A percentile compares a stretch with the other conserved stretches of the same genome.
Conservation (phyloP, 192 early-diverging fungal species). For the Podila epicladia region DNA sequence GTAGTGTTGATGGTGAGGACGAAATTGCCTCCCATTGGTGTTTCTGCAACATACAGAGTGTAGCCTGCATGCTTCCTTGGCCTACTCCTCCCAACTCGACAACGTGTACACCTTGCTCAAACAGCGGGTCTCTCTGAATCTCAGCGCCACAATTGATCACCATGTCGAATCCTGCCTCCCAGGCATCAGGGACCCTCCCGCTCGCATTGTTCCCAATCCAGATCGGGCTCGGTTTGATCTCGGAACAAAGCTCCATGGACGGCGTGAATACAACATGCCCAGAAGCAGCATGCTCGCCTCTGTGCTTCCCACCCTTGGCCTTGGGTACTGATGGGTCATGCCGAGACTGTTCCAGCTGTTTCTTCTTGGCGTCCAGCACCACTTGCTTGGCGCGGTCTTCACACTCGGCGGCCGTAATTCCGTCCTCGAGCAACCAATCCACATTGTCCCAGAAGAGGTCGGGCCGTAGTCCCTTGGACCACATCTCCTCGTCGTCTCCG, state of each 20-base stretch:
- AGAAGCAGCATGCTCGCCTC: conserved; percentile 30
- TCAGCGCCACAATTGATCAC: conserved; percentile 76
- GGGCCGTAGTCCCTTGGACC: conserved; percentile 64
- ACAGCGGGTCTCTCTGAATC: conserved; percentile 25
- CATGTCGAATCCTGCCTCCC: conserved; percentile 70
- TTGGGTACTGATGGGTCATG: conserved; percentile 58
- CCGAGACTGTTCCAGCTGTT: conserved; percentile 1
- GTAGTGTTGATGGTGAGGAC: neutral
- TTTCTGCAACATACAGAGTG: conserved; percentile 23
- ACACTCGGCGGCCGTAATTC: conserved; percentile 27
- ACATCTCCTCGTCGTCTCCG: conserved; percentile 90
- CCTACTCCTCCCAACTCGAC: conserved; percentile 14
- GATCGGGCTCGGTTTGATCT: conserved; percentile 37
- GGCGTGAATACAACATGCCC: conserved; percentile 19
- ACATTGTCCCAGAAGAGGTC: conserved; percentile 47
- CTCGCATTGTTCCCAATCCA: conserved; percentile 53
- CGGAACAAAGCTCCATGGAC: conserved; percentile 46
- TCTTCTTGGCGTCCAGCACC: conserved; percentile 24
- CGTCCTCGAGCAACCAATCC: conserved; percentile 35
- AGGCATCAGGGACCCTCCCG: conserved; percentile 30
- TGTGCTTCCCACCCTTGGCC: conserved; percentile 64
- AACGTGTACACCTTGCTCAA: conserved; percentile 12
- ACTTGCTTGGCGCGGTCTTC: conserved; percentile 24
- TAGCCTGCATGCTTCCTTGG: conserved; percentile 16
- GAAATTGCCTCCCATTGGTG: conserved; percentile 10